These are phyloP conservation scores for Naematelia aurantialba DNA, from an alignment of 768 basidiomycete genomes.

Conservation along the genomic window DNA sequence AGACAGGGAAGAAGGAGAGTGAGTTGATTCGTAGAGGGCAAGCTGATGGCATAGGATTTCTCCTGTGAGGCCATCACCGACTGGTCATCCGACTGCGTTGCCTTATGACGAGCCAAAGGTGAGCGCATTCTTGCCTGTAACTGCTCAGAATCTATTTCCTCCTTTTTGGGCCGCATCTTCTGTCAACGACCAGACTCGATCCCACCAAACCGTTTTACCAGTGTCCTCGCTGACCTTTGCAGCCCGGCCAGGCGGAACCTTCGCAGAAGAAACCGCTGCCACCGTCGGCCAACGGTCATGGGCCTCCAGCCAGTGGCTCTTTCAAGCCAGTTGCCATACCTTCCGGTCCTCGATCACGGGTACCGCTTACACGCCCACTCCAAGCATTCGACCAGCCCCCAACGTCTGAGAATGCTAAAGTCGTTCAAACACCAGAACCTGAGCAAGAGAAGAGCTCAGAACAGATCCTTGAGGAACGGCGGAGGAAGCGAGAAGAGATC, in stretches of 20 bases:
- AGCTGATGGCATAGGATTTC: not conserved
- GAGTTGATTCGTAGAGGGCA: conserved; percentile 5
- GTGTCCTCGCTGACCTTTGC: not conserved
- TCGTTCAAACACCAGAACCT: conserved; percentile 23
- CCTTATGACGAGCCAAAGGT: not conserved
- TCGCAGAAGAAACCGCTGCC: not conserved
- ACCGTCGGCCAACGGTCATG: conserved; percentile 1
- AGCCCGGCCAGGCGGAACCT: not conserved
- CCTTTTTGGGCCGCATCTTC: too few relatives aligned
- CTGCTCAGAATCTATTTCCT: not conserved
- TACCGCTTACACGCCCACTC: conserved; percentile 7
- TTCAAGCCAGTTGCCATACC: conserved; percentile 20
- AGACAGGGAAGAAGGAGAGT: conserved; percentile 84
- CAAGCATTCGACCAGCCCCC: not conserved
- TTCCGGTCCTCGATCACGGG: conserved; percentile 15
- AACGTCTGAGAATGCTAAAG: conserved; percentile 11
- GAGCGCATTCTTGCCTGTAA: not conserved
- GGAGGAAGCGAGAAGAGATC: conserved; percentile 45
- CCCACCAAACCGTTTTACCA: not conserved
- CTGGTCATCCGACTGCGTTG: not conserved
- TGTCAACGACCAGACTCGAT: too few relatives aligned
- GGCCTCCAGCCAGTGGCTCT: not conserved
- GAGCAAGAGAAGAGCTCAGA: conserved; percentile 40
- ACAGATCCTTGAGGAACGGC: conserved; percentile 41
- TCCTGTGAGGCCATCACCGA: not conserved